These are phyloP conservation scores for Elaeis oleifera DNA, from an alignment of 202 grass and related monocot species.

Conservation along the genomic window DNA sequence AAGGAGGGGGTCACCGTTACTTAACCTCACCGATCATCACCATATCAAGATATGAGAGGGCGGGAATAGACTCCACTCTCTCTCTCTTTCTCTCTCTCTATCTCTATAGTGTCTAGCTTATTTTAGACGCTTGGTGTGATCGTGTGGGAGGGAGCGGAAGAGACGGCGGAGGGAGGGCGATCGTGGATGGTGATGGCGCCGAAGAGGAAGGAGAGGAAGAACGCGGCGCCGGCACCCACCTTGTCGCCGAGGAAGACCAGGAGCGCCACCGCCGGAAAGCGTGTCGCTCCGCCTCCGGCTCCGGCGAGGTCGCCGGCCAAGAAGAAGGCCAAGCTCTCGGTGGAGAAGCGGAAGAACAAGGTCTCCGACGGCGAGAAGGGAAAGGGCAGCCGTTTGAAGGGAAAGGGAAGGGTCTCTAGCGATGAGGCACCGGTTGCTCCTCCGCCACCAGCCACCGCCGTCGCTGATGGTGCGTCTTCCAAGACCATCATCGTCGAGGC, in stretches of 20 bases:
- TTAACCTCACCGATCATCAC: too few relatives aligned
- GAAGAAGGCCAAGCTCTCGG: constrained; percentile 28
- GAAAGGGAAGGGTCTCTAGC: background rate
- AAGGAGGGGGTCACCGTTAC: too few relatives aligned
- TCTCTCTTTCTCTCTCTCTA: too few relatives aligned
- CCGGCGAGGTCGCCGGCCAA: constrained; percentile 2
- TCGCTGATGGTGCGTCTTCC: background rate
- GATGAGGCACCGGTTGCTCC: constrained; percentile 4
- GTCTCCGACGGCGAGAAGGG: constrained; percentile 5
- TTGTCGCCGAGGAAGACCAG: constrained; percentile 54
- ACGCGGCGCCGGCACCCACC: background rate
- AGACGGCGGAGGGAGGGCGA: too few relatives aligned
- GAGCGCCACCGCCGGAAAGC: constrained; percentile 47
- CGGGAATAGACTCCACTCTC: too few relatives aligned
- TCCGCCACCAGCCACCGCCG: background rate
- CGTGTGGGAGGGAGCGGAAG: too few relatives aligned
- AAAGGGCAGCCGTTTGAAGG: constrained; percentile 20
- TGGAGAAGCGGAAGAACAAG: background rate
- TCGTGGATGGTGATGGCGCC: constrained; percentile 37
- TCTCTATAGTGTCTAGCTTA: too few relatives aligned
- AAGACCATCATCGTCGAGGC: constrained; percentile 62
- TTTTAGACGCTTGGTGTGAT: too few relatives aligned
- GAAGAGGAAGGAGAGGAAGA: constrained; percentile 41
- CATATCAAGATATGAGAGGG: too few relatives aligned
- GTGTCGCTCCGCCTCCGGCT: constrained; percentile 10